Conservation (phyloP, 345 rosid genomes). For the Arabis alpina region DNA sequence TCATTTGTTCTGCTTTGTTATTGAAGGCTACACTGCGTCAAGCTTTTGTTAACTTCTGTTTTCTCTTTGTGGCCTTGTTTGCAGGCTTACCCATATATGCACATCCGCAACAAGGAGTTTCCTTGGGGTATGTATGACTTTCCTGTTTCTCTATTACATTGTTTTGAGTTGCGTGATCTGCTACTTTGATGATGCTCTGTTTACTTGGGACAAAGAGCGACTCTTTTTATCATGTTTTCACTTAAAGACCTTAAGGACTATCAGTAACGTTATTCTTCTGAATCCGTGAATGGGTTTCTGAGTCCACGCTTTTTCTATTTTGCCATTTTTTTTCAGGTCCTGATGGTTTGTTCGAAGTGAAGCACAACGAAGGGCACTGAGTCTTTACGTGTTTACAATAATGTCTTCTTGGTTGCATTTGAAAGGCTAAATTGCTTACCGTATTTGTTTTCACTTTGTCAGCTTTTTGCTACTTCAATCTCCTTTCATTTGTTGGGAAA, state of each 20-base stretch:
- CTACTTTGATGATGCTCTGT: slow-evolving; percentile 1
- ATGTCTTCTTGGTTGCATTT: slow-evolving; percentile 20
- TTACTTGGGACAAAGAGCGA: background rate
- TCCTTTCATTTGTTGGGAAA: slow-evolving; percentile 16
- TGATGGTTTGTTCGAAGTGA: slow-evolving; percentile 74
- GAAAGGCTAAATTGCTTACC: slow-evolving; percentile 19
- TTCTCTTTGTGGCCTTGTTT: slow-evolving; percentile 18
- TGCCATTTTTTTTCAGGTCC: slow-evolving; percentile 64
- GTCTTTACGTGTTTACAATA: slow-evolving; percentile 1
- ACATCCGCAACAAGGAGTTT: slow-evolving; percentile 96
- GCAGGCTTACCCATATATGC: slow-evolving; percentile 87
- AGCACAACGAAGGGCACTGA: slow-evolving; percentile 60
- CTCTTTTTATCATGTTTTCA: no score
- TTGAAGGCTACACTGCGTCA: slow-evolving; percentile 1
- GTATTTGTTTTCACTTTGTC: slow-evolving; percentile 15
- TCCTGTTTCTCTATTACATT: no score
- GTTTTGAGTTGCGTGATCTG: background rate
- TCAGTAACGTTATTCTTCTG: background rate
- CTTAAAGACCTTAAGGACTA: background rate
- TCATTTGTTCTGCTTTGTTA: slow-evolving; percentile 1
- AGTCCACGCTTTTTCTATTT: background rate
- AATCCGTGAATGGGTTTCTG: background rate
- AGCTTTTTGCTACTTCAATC: background rate
- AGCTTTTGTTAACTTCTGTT: background rate
- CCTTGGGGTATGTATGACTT: slow-evolving; percentile 82